Percentiles rank a stretch among this genome's conserved stretches.
Evolutionary conservation across 371 early-diverging fungal genomes (phyloP).

Genomic region (Mucor racemosus): DNA sequence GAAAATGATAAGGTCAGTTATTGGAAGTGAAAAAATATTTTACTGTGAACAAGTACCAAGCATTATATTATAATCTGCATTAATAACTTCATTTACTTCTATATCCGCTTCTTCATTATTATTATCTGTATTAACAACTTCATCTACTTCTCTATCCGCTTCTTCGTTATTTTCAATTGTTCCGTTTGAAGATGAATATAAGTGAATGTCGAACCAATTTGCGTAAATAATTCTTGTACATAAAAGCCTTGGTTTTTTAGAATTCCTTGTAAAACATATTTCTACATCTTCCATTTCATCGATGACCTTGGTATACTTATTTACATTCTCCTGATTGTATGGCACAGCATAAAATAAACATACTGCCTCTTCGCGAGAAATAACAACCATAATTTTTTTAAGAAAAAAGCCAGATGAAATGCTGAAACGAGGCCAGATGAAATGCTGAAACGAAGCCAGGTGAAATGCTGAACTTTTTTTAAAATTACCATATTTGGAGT

Average conservation of each 20-base stretch:
- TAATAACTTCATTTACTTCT: background rate
- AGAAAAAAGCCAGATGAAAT: background rate
- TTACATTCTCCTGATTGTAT: slow-evolving; percentile 21
- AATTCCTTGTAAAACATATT: too few species aligned
- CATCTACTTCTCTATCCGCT: background rate
- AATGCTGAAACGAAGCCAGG: background rate
- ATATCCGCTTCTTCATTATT: background rate
- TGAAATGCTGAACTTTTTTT: background rate
- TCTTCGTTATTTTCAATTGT: too few species aligned
- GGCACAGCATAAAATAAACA: slow-evolving; percentile 25
- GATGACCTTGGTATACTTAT: slow-evolving; percentile 9
- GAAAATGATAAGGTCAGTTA: background rate
- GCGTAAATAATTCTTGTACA: slow-evolving; percentile 6
- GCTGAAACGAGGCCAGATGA: background rate
- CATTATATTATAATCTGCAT: background rate
- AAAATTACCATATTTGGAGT: too few species aligned
- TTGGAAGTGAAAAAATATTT: background rate
- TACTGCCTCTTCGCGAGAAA: slow-evolving; percentile 21
- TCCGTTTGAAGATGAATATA: background rate
- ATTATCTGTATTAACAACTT: background rate
- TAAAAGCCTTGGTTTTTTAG: background rate
- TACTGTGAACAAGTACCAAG: slow-evolving; percentile 3
- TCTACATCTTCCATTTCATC: too few species aligned
- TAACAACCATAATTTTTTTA: slow-evolving; percentile 15
- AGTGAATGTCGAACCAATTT: slow-evolving; percentile 6